Evolutionary conservation across 495 filamentous ascomycete genomes (phyloP).

Genomic region (Aspergillus ellipticus): DNA sequence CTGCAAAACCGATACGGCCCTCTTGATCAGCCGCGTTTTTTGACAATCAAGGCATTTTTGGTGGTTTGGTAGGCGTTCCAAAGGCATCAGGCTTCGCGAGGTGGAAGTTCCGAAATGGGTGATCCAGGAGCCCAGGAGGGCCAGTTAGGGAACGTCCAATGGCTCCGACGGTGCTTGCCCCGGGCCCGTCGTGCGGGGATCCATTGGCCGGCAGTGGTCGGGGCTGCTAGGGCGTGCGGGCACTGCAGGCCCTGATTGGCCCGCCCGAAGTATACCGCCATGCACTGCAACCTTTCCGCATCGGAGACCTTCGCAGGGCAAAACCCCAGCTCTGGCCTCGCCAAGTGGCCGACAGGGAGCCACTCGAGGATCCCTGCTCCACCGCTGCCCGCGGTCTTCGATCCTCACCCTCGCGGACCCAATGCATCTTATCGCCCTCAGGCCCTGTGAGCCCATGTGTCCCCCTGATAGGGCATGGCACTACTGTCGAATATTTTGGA

Average conservation of each 20-base stretch:
- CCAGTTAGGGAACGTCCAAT: neutral
- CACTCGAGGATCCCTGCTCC: conserved; percentile 8
- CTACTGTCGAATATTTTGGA: conserved; percentile 17
- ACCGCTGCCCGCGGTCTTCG: conserved; percentile 8
- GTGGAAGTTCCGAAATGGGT: too few relatives aligned
- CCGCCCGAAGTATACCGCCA: conserved; percentile 6
- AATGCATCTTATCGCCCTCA: conserved; percentile 15
- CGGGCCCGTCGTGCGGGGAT: conserved; percentile 5
- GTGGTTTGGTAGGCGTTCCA: too few relatives aligned
- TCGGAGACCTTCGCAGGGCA: neutral
- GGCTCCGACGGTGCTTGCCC: neutral
- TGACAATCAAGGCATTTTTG: too few relatives aligned
- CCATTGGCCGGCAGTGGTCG: conserved; percentile 8
- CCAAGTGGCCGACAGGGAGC: neutral
- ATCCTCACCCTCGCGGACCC: conserved; percentile 9
- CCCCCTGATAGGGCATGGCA: conserved; percentile 34
- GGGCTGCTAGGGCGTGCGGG: conserved; percentile 21
- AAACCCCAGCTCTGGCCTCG: neutral
- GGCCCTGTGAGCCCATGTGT: conserved; percentile 48
- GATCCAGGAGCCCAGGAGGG: neutral
- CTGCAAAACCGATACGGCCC: too few relatives aligned
- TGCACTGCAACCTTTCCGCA: conserved; percentile 5
- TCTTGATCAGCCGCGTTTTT: too few relatives aligned
- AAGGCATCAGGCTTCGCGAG: too few relatives aligned
- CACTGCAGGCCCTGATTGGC: conserved; percentile 24